A percentile compares a stretch with the other conserved stretches of the same genome.
phyloP scores from a whole-genome alignment of 306 rosid species.

The Heteromeles arbutifolia region DNA sequence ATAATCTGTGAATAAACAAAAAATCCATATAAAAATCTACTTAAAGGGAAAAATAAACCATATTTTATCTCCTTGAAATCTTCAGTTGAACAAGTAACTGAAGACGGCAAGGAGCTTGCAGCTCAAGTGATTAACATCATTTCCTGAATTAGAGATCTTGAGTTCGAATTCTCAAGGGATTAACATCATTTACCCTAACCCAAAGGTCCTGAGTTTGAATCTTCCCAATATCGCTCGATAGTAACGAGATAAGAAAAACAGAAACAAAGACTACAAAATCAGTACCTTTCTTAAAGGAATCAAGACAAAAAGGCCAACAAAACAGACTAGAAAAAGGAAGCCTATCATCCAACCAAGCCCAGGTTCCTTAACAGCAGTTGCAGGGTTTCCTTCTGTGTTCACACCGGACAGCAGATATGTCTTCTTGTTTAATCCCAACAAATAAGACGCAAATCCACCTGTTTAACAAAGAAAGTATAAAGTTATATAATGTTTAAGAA shows the following conservation, averaged over 20 bases:
- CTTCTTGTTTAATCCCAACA: constrained; percentile 66
- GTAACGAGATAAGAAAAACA: not conserved
- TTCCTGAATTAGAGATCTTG: too few species aligned
- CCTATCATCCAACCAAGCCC: constrained; percentile 85
- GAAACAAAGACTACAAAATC: not conserved
- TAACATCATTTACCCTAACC: too few species aligned
- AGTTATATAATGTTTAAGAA: not conserved
- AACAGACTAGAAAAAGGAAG: constrained; percentile 80
- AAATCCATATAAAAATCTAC: not conserved
- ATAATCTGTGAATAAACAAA: constrained; percentile 40
- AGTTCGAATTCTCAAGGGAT: too few species aligned
- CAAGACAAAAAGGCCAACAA: constrained; percentile 86
- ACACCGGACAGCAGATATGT: constrained; percentile 77
- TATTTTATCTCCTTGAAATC: not conserved
- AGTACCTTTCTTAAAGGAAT: constrained; percentile 87
- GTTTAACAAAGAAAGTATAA: not conserved
- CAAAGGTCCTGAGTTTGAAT: too few species aligned
- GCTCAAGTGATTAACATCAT: too few species aligned
- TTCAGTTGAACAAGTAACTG: not conserved
- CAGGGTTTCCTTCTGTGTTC: constrained; percentile 52
- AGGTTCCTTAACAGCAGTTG: constrained; percentile 56
- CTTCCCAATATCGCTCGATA: too few species aligned
- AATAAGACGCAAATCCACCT: constrained; percentile 93
- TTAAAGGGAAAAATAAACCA: not conserved
- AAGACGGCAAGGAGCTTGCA: too few species aligned